Evolutionary conservation across 805 yeast species (phyloP).

Genomic region (Pichia nakasei): DNA sequence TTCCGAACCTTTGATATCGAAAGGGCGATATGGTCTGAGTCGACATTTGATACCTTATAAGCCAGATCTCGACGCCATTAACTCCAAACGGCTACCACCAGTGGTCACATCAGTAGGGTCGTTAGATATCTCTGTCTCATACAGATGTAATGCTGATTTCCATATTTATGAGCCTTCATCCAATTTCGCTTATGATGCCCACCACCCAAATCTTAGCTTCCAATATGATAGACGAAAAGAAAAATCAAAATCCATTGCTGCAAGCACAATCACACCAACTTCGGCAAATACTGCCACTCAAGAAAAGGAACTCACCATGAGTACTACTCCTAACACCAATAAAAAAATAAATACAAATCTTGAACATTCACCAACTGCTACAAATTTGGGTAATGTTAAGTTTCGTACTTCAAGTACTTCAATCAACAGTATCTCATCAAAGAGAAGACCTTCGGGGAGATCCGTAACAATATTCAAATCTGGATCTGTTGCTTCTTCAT

Average conservation of each 20-base stretch:
- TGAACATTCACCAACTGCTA: not conserved
- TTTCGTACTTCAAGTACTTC: conserved; percentile 20
- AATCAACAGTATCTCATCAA: conserved; percentile 16
- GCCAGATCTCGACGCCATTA: conserved; percentile 12
- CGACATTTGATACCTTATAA: conserved; percentile 39
- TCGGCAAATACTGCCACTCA: not conserved
- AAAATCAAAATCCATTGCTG: not conserved
- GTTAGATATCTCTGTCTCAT: conserved; percentile 67
- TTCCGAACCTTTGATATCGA: conserved; percentile 64
- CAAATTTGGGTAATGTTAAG: conserved; percentile 9
- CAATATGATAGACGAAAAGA: conserved; percentile 14
- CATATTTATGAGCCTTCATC: conserved; percentile 12
- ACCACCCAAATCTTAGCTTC: not conserved
- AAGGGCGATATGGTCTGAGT: conserved; percentile 79
- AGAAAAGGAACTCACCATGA: not conserved
- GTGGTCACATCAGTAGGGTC: conserved; percentile 71
- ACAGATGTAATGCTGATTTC: conserved; percentile 64
- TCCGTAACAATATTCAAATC: conserved; percentile 54
- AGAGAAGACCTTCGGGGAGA: conserved; percentile 26
- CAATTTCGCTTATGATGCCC: not conserved
- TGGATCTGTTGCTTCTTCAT: conserved; percentile 43
- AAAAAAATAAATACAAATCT: not conserved
- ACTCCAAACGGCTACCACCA: conserved; percentile 57
- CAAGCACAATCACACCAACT: not conserved
- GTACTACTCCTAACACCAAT: not conserved